These are phyloP conservation scores for Globisporangium cylindrosporum DNA, from an alignment of 352 stramenopile genomes.

Conservation along the genomic window DNA sequence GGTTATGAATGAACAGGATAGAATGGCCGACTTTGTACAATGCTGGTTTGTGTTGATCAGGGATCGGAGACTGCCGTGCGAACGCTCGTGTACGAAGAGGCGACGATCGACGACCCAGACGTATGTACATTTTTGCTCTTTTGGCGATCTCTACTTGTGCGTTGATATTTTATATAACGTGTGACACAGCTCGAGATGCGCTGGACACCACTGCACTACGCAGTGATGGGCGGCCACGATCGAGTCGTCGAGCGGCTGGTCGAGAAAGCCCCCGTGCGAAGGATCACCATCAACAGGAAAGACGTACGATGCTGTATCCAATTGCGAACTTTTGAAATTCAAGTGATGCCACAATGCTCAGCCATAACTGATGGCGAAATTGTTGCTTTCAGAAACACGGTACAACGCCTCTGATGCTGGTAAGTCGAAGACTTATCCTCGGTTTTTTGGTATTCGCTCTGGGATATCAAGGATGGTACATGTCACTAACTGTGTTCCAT, in stretches of 20 bases:
- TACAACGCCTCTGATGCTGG: conserved; percentile 76
- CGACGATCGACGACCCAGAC: conserved; percentile 74
- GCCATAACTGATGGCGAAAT: background rate
- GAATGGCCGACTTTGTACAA: background rate
- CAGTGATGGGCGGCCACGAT: conserved; percentile 72
- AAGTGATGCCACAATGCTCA: background rate
- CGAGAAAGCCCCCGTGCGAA: conserved; percentile 64
- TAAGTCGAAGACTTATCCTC: conserved; percentile 16
- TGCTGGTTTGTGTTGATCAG: conserved; percentile 20
- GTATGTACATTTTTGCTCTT: conserved; percentile 23
- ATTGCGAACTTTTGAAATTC: background rate
- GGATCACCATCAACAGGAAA: conserved; percentile 80
- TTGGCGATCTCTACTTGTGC: background rate
- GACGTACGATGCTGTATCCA: conserved; percentile 36
- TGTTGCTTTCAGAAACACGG: conserved; percentile 52
- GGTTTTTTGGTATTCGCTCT: background rate
- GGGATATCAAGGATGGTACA: background rate
- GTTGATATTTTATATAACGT: background rate
- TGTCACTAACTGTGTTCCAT: background rate
- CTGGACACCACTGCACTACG: conserved; percentile 79
- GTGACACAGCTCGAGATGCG: conserved; percentile 61
- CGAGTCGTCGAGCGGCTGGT: conserved; percentile 48
- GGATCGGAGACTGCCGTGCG: conserved; percentile 48
- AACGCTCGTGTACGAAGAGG: conserved; percentile 68
- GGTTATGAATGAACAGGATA: background rate